Base-by-base conservation (phyloP, 129 eudicot species). In the Glebionis coronaria region DNA sequence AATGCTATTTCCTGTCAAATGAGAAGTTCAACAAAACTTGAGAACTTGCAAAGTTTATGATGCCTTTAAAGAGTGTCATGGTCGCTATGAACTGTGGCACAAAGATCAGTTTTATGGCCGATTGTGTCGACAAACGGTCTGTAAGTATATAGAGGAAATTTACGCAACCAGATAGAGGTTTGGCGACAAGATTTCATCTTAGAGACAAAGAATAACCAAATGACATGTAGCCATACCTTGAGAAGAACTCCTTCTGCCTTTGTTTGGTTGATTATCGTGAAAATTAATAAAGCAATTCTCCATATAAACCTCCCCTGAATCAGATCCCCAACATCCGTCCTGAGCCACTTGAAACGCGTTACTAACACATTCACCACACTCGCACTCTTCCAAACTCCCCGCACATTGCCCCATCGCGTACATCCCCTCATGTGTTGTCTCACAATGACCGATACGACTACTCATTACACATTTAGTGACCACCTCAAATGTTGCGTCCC, bases 271-370 rank as follows among this genome's bases (percentile, higher is more conserved):
- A 14, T 67, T 8, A 29, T 78, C 79, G 5, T 69, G 47, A 63
- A 80, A 86, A 25, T 77, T 83, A 38, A 86, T 16, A 18, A 68
- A 81, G 63, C 94, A 86, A 42, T 74, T 47, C 40, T 70, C 77
- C 66, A 83, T 27, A 57, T 83, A 86, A 56, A 83, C 53, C 35
- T 86, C 81, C 15, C 82, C 88, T 7, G 79, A 75, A 56, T 57
- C 75, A 2, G 88, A 81, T 46, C 83, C 84, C 61, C 73, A 58
- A 51, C 94, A 86, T 70, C 81, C 84, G 16, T 83, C 88, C 44
- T 76, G 69, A 52, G 76, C 94, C 56, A 80, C 73, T 79, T 80
- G 71, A 71, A 78, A 72, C 8, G 94, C 88, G n/a, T 61, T 70
- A 10, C 35, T 56, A 31, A 86, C 80, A 29, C 86, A 83, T 63